Evolutionary conservation across 1,284 basidiomycete species (phyloP).

Genomic region (Rhodofomes roseus): DNA sequence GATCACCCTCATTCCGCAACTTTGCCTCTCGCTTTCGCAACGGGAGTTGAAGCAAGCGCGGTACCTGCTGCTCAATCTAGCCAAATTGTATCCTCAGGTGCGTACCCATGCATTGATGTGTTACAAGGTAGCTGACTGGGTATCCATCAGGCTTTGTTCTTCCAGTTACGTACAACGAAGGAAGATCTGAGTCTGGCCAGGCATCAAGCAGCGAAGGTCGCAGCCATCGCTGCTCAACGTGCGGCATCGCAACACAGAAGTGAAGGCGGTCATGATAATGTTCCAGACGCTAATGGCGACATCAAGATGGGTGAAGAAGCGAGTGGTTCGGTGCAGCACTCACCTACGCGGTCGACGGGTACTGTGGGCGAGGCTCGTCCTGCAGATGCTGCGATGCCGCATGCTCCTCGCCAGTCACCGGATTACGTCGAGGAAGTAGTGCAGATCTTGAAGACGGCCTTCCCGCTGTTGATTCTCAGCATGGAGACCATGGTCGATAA

Average conservation of each 20-base stretch:
- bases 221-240: slow-evolving; percentile 28
- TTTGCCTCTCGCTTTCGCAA: slow-evolving; percentile 88
- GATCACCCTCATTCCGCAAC: slow-evolving; percentile 96
- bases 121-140: slow-evolving; percentile 11
- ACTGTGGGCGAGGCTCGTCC: no score
- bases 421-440: slow-evolving; percentile 95
- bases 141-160: slow-evolving; percentile 81
- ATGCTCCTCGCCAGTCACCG: slow-evolving; percentile 70
- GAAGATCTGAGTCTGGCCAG: slow-evolving; percentile 78
- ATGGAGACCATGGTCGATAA: slow-evolving; percentile 99
- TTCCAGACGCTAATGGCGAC: neutral
- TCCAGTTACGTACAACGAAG: slow-evolving; percentile 87
- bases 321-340: neutral
- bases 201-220: slow-evolving; percentile 36
- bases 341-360: slow-evolving; percentile 1
- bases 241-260: slow-evolving; percentile 6
- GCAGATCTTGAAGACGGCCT: slow-evolving; percentile 93
- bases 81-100: slow-evolving; percentile 92
- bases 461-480: slow-evolving; percentile 91
- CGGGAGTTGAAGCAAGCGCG: slow-evolving; percentile 93
- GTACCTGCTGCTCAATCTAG: slow-evolving; percentile 86
- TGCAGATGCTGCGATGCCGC: slow-evolving; percentile 13
- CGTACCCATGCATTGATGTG: slow-evolving; percentile 21
- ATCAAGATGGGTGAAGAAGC: neutral
- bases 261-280: neutral